phyloP scores from a whole-genome alignment of 805 yeast genomes.

The Cyberlindnera saturnus region DNA sequence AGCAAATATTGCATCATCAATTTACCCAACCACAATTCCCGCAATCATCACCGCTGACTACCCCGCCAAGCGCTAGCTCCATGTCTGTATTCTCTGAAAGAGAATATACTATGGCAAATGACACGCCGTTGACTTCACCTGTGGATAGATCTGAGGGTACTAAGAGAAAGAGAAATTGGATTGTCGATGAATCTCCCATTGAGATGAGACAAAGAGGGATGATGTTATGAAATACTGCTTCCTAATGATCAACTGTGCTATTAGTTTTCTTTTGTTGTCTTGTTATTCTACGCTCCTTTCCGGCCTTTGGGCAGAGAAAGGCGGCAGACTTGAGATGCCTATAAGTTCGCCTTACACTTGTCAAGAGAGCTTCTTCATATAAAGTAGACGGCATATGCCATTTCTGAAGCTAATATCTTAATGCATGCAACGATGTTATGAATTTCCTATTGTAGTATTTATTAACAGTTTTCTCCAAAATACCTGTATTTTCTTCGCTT shows the following conservation, averaged over 20 bases:
- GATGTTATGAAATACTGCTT: background rate
- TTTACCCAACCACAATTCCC: conserved; percentile 1
- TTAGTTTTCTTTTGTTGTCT: background rate
- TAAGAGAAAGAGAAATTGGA: conserved; percentile 2
- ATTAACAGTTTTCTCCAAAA: too few relatives aligned
- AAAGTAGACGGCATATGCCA: background rate
- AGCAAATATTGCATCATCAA: background rate
- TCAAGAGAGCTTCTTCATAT: background rate
- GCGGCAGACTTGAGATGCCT: too few relatives aligned
- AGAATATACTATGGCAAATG: background rate
- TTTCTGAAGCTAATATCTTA: conserved; percentile 1
- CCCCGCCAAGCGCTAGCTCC: conserved; percentile 2
- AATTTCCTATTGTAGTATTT: background rate
- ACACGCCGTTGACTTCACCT: conserved; percentile 1
- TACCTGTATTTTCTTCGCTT: too few relatives aligned
- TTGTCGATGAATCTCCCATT: background rate
- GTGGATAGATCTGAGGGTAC: background rate
- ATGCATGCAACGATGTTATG: conserved; percentile 2
- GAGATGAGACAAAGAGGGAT: background rate
- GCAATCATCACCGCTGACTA: conserved; percentile 1
- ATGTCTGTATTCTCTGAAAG: conserved; percentile 1
- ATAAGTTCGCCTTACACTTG: too few relatives aligned
- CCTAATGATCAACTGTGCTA: background rate
- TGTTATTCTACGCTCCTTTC: background rate
- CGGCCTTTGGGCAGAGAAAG: background rate